Base-by-base conservation (phyloP, 176 grass and related monocot genomes). In the Avena eriantha region DNA sequence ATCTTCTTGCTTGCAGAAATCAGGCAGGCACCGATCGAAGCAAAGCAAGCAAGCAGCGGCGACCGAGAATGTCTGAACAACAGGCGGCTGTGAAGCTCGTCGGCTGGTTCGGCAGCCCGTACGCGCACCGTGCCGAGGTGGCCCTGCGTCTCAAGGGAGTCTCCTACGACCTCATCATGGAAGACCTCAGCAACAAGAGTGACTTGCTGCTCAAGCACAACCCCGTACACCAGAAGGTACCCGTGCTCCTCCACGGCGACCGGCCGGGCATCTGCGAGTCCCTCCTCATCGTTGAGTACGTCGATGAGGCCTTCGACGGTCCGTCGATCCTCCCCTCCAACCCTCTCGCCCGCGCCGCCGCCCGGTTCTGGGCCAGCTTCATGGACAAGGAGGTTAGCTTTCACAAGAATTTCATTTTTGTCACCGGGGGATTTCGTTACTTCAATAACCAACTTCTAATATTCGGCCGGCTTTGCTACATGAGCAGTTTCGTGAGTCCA, bases 141-240 rank as follows among this genome's bases (percentile, higher is more conserved):
- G 45, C 79, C 45, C 45, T 68, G 5, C 17, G 17, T 5, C 79
- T 81, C 16, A 81, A 81, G 29, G 79, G 79, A 1, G 61, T 81
- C 17, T 45, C 45, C 3, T 68, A 81, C 45, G 6, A 81, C 24
- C 6, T 81, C 16, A 15, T 81, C 18, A 1, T 1, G 0, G 60
- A 81, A 2, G 82, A 81, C 59, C 48, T 86, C 19, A 2, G 13
- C 17, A 86, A 78, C 89, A 94, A 94, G 80, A 89, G 89, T 33
- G 49, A 80, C 3, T 34, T 81, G 29, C 63, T 94, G 29, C 86
- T 91, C 0, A 24, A 0, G 50, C 41, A 57, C 41, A 94, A 94
- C 71, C 92, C 92, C 1, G 8, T 94, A 15, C 89, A 91, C 64
- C 84, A 78, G 34, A 94, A 87, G 19, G 36, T 91, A 0, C 92